These are phyloP conservation scores for Allium cepa DNA, from an alignment of 106 monocot species.

Conservation along the genomic window DNA sequence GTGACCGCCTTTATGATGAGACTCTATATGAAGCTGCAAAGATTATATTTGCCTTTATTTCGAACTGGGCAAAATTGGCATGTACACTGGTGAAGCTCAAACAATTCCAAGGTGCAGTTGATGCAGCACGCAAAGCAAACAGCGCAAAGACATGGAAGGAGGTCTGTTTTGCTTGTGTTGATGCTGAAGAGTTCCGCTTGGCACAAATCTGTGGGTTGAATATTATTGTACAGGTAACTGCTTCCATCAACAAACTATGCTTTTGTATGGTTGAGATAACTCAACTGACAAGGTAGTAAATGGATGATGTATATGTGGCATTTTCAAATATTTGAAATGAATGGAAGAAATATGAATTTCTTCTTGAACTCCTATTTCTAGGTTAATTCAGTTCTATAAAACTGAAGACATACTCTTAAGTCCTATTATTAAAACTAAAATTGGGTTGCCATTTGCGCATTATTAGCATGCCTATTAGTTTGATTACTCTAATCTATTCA, in stretches of 20 bases:
- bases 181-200: slow-evolving; percentile 95
- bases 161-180: slow-evolving; percentile 98
- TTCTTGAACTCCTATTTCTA: too few relatives aligned
- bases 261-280: not conserved
- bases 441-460: too few relatives aligned
- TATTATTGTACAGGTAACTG: slow-evolving; percentile 85
- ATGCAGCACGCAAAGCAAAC: slow-evolving; percentile 98
- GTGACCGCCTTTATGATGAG: slow-evolving; percentile 87
- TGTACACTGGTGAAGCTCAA: slow-evolving; percentile 78
- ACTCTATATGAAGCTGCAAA: slow-evolving; percentile 95
- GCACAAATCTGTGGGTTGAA: slow-evolving; percentile 95
- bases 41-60: slow-evolving; percentile 96
- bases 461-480: not conserved
- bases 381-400: too few relatives aligned
- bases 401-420: too few relatives aligned
- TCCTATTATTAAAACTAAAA: too few relatives aligned
- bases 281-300: not conserved
- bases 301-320: too few relatives aligned
- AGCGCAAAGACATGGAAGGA: slow-evolving; percentile 99
- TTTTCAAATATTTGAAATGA: too few relatives aligned
- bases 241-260: not conserved
- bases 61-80: slow-evolving; percentile 98
- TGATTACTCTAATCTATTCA: not conserved
- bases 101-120: slow-evolving; percentile 98
- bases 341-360: too few relatives aligned